Base-by-base conservation (phyloP, 768 basidiomycete genomes). In the Suillus subluteus region DNA sequence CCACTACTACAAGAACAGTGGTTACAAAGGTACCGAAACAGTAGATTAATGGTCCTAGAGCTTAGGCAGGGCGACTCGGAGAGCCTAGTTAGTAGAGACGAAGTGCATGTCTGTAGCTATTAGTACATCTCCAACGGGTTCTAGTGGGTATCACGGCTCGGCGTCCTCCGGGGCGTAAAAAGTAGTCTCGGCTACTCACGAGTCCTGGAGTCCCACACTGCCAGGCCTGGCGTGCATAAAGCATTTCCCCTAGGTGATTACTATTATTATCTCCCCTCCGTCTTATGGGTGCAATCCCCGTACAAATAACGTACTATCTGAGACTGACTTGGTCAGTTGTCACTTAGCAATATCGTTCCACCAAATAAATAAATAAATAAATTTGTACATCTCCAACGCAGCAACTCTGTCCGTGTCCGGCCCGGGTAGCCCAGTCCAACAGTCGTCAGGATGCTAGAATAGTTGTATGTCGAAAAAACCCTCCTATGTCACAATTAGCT, bases 241-340 rank as follows among this genome's bases (percentile, higher is more conserved):
- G 43, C 43, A 44, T 44, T 46, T 46, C 44, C 44, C 4, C 44
- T n/a, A 3, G 44, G 44, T 46, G 18, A 21, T 21, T 8, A 44
- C 6, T 35, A 35, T 0, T 35, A 35, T 35, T 35, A 35, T 0
- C 9, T 21, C 0, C n/a, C 16, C 18, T 1, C 1, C 9, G 0
- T 46, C 21, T 46, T 46, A 48, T 6, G 48, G 48, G 48, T 48
- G 48, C 11, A 48, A 48, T 1, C 6, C 48, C n/a, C 48, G 0
- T 48, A 48, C 4, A 12, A 48, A 9, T 4, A 48, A 48, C 1
- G n/a, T 48, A n/a, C 12, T 23, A 5, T 6, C 2, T 48, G 48
- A 23, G 13, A n/a, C 23, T 50, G 48, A 50, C n/a, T 3, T 48
- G 48, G 48, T 50, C 44, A 15, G 48, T 11, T 26, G 48, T 12